Evolutionary conservation across 2,329 filamentous ascomycete genomes (phyloP), one percentile per base, ranked within the genome.

Genomic region (Fusarium foetens): DNA sequence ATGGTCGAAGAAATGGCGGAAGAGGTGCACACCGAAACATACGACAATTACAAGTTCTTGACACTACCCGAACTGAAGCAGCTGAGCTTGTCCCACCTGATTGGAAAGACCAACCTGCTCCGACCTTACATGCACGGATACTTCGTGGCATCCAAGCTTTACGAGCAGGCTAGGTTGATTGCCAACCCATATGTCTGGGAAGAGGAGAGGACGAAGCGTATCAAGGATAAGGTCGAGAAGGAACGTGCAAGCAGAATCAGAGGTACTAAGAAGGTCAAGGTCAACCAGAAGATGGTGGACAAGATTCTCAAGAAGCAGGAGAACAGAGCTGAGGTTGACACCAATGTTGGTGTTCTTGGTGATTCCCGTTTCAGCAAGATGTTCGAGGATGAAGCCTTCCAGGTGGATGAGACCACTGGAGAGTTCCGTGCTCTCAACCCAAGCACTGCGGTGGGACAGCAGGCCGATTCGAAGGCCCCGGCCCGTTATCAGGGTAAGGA

Each of bases 21-120:
- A 79, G 90, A 92, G 79, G 86, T 87, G 35, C 87, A 86, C 66
- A 92, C 92, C 35, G 92, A 96, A 76, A 94, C 96, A 14, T 99
- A 99, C 85, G 96, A 99, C 83, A 98, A 99, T 83, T 98, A 95
- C 89, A 99, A 98, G 83, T 99, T 99, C 89, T 86, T 99, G 79
- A 97, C 95, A 4, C 82, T 94, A 68, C 90, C 93, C 46, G 95
- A 99, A 81, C 87, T 99, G 58, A 93, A 93, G 76, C 90, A 92
- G 39, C 88, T 99, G 73, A 97, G 94, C 80, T 83, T 99, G 78
- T 92, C 93, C 58, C 95, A 98, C 80, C 86, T 99, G 52, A 88
- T 99, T 63, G 95, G 95, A 73, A 95, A 94, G 76, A 97, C 94
- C 33, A 96, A 93, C 78, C 85, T 98, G 25, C 85, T 99, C 43